Conservation (phyloP, 2,329 filamentous ascomycete species). For the Ilyonectria destructans region DNA sequence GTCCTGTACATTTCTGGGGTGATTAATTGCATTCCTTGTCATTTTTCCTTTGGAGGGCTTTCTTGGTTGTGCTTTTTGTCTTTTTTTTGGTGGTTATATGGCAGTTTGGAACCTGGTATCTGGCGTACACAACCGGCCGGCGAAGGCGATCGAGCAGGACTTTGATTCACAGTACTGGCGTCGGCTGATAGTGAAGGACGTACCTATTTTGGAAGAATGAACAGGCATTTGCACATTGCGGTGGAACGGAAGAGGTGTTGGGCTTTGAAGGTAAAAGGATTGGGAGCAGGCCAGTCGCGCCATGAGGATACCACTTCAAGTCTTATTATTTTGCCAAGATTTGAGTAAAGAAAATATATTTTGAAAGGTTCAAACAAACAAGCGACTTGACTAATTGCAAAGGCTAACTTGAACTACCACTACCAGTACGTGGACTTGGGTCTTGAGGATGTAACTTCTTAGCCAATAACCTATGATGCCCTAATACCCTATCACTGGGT, state of each 20-base stretch:
- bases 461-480: too few relatives aligned
- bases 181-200: constrained; percentile 35
- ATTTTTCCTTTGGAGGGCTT: constrained; percentile 37
- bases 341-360: constrained; percentile 32
- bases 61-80: constrained; percentile 33
- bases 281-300: constrained; percentile 41
- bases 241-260: constrained; percentile 44
- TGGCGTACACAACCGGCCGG: constrained; percentile 43
- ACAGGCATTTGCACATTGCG: constrained; percentile 43
- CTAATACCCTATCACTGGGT: too few relatives aligned
- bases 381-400: too few relatives aligned
- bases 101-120: constrained; percentile 41
- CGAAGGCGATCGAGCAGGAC: constrained; percentile 53
- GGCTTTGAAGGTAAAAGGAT: constrained; percentile 48
- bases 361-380: background rate
- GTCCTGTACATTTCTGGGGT: constrained; percentile 37
- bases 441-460: too few relatives aligned
- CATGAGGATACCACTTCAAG: constrained; percentile 41
- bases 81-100: constrained; percentile 27
- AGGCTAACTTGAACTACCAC: too few relatives aligned
- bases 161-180: constrained; percentile 51
- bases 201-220: constrained; percentile 43
- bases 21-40: constrained; percentile 34
- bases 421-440: too few relatives aligned
- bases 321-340: constrained; percentile 33